phyloP scores from a whole-genome alignment of 2,329 filamentous ascomycete species.

The Botrytis galanthina region DNA sequence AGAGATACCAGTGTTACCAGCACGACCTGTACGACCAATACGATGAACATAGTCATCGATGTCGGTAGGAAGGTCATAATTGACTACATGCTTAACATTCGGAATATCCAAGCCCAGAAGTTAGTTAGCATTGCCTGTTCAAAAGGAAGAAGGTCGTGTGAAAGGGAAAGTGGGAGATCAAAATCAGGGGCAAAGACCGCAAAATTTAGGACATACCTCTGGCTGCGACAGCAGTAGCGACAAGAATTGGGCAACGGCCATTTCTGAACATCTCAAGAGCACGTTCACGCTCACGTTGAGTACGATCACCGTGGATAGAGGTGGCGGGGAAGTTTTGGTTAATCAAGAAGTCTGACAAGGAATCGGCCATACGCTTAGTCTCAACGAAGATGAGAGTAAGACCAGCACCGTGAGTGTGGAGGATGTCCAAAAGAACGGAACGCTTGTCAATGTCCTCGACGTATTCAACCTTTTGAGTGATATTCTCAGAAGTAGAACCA shows the following conservation, averaged over 20 bases:
- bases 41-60: constrained; percentile 99
- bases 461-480: constrained; percentile 98
- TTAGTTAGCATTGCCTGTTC: too few relatives aligned
- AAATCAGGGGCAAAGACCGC: too few relatives aligned
- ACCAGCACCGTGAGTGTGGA: constrained; percentile 87
- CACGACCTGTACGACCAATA: constrained; percentile 99
- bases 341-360: constrained; percentile 95
- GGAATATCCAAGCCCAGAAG: constrained; percentile 66
- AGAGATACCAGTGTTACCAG: constrained; percentile 96
- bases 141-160: too few relatives aligned
- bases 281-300: constrained; percentile 97
- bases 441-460: constrained; percentile 97
- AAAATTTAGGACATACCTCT: background rate
- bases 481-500: constrained; percentile 99
- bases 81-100: constrained; percentile 95
- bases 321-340: constrained; percentile 98
- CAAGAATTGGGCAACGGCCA: constrained; percentile 90
- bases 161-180: too few relatives aligned
- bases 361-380: constrained; percentile 99
- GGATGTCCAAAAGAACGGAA: constrained; percentile 93
- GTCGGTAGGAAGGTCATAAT: constrained; percentile 98
- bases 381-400: constrained; percentile 97
- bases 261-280: constrained; percentile 97
- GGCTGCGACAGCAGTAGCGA: constrained; percentile 94
- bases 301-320: constrained; percentile 97